Conservation (phyloP, 495 filamentous ascomycete genomes). For the Xylaria intraflava region DNA sequence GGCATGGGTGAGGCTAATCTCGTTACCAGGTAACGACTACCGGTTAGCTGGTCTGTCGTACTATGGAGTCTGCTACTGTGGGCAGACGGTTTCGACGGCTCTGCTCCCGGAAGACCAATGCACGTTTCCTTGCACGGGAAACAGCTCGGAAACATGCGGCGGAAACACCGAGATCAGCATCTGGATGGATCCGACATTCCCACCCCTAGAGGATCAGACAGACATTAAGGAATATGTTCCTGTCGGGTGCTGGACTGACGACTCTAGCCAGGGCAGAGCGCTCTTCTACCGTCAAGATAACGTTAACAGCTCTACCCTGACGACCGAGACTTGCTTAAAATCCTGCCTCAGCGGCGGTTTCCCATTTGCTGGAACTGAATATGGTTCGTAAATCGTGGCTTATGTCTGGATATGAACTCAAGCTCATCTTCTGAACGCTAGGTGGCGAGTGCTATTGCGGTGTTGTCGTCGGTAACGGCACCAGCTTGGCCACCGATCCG, state of each 20-base stretch:
- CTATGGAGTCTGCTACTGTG: slow-evolving; percentile 50
- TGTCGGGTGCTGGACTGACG: slow-evolving; percentile 54
- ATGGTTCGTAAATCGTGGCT: slow-evolving; percentile 14
- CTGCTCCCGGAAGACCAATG: slow-evolving; percentile 32
- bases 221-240: slow-evolving; percentile 37
- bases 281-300: slow-evolving; percentile 41
- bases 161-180: slow-evolving; percentile 40
- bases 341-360: slow-evolving; percentile 42
- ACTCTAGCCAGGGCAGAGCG: slow-evolving; percentile 39
- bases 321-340: slow-evolving; percentile 39
- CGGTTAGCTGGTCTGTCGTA: slow-evolving; percentile 51
- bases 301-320: slow-evolving; percentile 30
- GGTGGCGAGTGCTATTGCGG: slow-evolving; percentile 39
- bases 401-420: background rate
- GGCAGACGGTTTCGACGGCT: slow-evolving; percentile 35
- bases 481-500: slow-evolving; percentile 23
- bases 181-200: slow-evolving; percentile 49
- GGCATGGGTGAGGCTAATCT: background rate
- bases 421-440: slow-evolving; percentile 11
- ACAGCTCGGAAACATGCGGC: slow-evolving; percentile 42
- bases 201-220: slow-evolving; percentile 29
- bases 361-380: slow-evolving; percentile 48
- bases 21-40: slow-evolving; percentile 37
- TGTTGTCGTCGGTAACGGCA: slow-evolving; percentile 44
- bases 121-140: slow-evolving; percentile 41